phyloP scores from a whole-genome alignment of 352 stramenopile genomes.

The Aphanomyces cochlioides region DNA sequence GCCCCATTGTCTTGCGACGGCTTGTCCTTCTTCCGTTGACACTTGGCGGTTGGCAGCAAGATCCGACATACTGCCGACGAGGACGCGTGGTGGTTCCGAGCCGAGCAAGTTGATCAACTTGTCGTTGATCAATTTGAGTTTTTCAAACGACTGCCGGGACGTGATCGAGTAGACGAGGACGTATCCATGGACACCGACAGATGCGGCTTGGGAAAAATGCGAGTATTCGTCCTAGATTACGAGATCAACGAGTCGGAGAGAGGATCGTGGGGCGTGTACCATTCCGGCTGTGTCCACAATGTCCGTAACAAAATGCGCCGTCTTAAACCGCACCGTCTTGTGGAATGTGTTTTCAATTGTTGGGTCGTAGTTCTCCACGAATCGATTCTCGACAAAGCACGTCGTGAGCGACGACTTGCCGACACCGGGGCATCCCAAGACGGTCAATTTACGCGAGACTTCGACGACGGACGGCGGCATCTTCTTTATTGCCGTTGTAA shows the following conservation, averaged over 20 bases:
- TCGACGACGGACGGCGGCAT: slow-evolving; percentile 73
- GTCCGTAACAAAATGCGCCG: slow-evolving; percentile 95
- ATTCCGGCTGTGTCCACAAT: slow-evolving; percentile 97
- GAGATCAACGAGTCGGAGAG: not conserved
- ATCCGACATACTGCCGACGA: slow-evolving; percentile 95
- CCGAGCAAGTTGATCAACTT: slow-evolving; percentile 92
- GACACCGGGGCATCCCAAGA: slow-evolving; percentile 92
- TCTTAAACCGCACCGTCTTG: slow-evolving; percentile 95
- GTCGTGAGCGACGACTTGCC: slow-evolving; percentile 94
- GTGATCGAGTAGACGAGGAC: slow-evolving; percentile 93
- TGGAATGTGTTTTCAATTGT: slow-evolving; percentile 97
- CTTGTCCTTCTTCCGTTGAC: slow-evolving; percentile 77
- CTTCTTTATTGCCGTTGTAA: slow-evolving; percentile 29
- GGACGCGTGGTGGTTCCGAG: slow-evolving; percentile 88
- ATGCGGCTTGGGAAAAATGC: slow-evolving; percentile 93
- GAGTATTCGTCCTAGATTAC: slow-evolving; percentile 91
- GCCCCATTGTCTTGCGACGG: slow-evolving; percentile 85
- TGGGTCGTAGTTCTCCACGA: slow-evolving; percentile 92
- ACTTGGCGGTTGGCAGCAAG: slow-evolving; percentile 88
- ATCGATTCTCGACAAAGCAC: slow-evolving; percentile 92
- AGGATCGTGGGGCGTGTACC: slow-evolving; percentile 38
- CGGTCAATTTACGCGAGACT: slow-evolving; percentile 93
- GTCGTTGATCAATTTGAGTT: slow-evolving; percentile 93
- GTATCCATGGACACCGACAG: slow-evolving; percentile 94
- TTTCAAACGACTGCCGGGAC: slow-evolving; percentile 91